Conservation (phyloP, 495 filamentous ascomycete species). For the Penicillium cinerascens region DNA sequence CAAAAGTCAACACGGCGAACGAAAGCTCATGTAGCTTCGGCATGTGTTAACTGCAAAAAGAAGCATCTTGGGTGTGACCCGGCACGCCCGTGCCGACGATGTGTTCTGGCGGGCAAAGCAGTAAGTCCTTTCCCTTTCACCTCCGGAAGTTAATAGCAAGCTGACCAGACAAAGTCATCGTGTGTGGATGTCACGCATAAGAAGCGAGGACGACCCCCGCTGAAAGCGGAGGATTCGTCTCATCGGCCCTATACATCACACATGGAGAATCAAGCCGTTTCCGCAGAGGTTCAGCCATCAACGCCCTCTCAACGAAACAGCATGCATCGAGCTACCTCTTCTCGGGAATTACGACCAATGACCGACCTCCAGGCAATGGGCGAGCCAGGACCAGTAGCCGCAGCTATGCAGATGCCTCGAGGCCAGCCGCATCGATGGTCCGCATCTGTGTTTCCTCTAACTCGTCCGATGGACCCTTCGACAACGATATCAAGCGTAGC, state of each 20-base stretch:
- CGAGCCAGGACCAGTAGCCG: slow-evolving; percentile 16
- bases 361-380: slow-evolving; percentile 38
- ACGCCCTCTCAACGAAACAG: slow-evolving; percentile 22
- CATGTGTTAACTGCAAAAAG: slow-evolving; percentile 95
- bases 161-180: slow-evolving; percentile 54
- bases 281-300: slow-evolving; percentile 27
- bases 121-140: slow-evolving; percentile 40
- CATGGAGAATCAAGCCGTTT: slow-evolving; percentile 24
- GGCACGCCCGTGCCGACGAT: slow-evolving; percentile 59
- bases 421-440: slow-evolving; percentile 39
- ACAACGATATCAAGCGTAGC: slow-evolving; percentile 23
- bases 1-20: slow-evolving; percentile 74
- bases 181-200: slow-evolving; percentile 96
- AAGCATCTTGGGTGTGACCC: slow-evolving; percentile 84
- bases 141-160: neutral
- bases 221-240: slow-evolving; percentile 73
- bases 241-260: slow-evolving; percentile 35
- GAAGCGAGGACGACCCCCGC: slow-evolving; percentile 85
- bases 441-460: slow-evolving; percentile 32
- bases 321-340: slow-evolving; percentile 41
- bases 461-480: slow-evolving; percentile 32
- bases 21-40: slow-evolving; percentile 94
- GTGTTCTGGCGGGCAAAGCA: slow-evolving; percentile 61
- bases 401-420: slow-evolving; percentile 21
- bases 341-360: slow-evolving; percentile 44